Base-by-base conservation (phyloP, 495 filamentous ascomycete species). In the Penicillium antarcticum region DNA sequence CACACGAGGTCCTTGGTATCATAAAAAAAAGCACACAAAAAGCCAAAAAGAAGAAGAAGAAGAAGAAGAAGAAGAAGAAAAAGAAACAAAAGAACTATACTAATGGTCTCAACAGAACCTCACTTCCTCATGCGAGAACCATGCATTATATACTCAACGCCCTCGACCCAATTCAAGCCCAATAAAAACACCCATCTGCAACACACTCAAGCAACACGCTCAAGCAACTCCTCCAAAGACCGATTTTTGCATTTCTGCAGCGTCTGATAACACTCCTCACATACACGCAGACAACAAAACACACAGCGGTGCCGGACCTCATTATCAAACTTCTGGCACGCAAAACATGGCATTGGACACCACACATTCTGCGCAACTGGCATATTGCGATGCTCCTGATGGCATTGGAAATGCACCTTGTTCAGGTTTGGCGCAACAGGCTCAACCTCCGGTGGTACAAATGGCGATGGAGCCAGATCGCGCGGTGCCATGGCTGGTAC, bases 261-360 rank as follows among this genome's bases (percentile, higher is more conserved):
- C 18, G 42, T 42, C 35, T 73, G 58, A 51, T 61, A 68, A 48
- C 77, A 80, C 4, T 51, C 51, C 16, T 52, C 65, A 45, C 77
- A 79, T 13, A 80, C 63, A 10, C 77, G 67, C 55, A 80, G 45
- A 38, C 65, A 76, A 40, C 77, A 80, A 47, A 74, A 79, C 13
- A 73, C 69, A 53, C 77, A 80, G 45, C 69, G 70, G 53, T 74
- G 66, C 4, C 74, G 66, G 29, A 69, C 59, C 51, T 78, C 69
- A 0, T 60, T 66, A 44, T 79, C 70, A 8, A 65, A 62, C 35
- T 75, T 73, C 24, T 68, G 66, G 48, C 77, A 80, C 1, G 71
- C 70, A 74, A 79, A 78, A 55, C 77, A 80, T 5, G 74, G 76
- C 17, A 76, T 60, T 7, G 74, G 61, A 57, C 73, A 70, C 70